These are phyloP conservation scores for Ascosphaera acerosa DNA, from an alignment of 2,329 filamentous ascomycete genomes.

Conservation along the genomic window DNA sequence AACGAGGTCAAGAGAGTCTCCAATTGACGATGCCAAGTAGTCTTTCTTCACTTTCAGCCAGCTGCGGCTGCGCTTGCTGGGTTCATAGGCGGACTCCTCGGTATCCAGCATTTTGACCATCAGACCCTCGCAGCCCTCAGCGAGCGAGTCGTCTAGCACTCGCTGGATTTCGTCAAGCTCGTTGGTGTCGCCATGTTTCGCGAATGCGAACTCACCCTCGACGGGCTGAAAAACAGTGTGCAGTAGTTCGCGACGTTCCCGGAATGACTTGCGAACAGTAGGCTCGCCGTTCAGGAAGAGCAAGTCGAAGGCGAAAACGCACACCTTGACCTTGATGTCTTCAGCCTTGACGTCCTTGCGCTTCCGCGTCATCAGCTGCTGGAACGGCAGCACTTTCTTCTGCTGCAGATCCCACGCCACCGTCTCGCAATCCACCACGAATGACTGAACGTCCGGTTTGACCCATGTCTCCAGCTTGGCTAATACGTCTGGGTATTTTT, in stretches of 20 bases:
- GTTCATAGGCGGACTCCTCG: conserved; percentile 77
- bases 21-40: conserved; percentile 62
- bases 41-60: conserved; percentile 99
- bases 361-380: conserved; percentile 94
- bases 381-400: conserved; percentile 92
- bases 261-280: conserved; percentile 63
- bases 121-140: conserved; percentile 83
- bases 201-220: conserved; percentile 81
- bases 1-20: conserved; percentile 88
- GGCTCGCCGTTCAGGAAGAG: conserved; percentile 18
- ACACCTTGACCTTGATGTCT: conserved; percentile 90
- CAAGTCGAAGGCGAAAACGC: conserved; percentile 59
- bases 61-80: conserved; percentile 84
- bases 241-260: conserved; percentile 57
- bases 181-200: conserved; percentile 61
- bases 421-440: conserved; percentile 95
- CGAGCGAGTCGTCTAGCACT: conserved; percentile 82
- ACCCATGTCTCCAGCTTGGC: conserved; percentile 74
- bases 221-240: conserved; percentile 45
- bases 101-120: conserved; percentile 99
- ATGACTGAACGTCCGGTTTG: conserved; percentile 70
- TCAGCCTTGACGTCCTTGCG: conserved; percentile 90
- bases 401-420: conserved; percentile 88
- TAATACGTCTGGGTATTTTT: conserved; percentile 92
- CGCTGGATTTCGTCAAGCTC: conserved; percentile 83